Evolutionary conservation across 495 filamentous ascomycete genomes (phyloP), one percentile per base, ranked within the genome.

Genomic region (Oidiodendron maius): DNA sequence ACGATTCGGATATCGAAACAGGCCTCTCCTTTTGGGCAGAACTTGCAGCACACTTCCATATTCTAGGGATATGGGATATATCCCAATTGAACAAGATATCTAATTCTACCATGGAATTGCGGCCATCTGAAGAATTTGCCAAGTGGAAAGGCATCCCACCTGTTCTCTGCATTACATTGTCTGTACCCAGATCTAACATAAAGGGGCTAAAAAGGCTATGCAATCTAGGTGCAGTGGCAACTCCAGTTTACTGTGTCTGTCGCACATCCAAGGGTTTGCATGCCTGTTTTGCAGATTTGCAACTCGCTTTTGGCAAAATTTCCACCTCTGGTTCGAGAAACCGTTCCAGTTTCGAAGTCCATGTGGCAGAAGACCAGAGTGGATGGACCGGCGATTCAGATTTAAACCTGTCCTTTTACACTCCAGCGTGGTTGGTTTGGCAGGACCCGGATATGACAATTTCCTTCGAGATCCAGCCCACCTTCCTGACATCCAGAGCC

Each of bases 251-350:
- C 24, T 56, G 48, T 15, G 34, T 53, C 39, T 39, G 30, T 22
- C 37, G 6, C 3, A 11, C 11, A 1, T 25, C 21, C 2, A 9
- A 13, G 8, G 17, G 6, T 1, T 11, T 30, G 17, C 16, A 21
- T n/a, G 3, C 34, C 40, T 21, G 39, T 6, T 70, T 56, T 30
- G 25, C 37, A 2, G 51, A 55, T 39, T 46, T 65, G 4, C 67
- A 70, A n/a, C 13, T 69, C 13, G 36, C 45, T 1, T 71, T 72
- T 44, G 70, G 68, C 24, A 48, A 21, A 0, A 3, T 67, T 17
- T 60, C n/a, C 3, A 44, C 52, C 1, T 32, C 41, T 2, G 62
- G 63, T 2, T 44, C 53, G 11, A 52, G 46, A 18, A 42, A 59
- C 30, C 18, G 48, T 15, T 61, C 64, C 24, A 43, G 51, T 6